These are phyloP conservation scores for Escallonia rubra DNA, from an alignment of 129 eudicot species.

Conservation along the genomic window DNA sequence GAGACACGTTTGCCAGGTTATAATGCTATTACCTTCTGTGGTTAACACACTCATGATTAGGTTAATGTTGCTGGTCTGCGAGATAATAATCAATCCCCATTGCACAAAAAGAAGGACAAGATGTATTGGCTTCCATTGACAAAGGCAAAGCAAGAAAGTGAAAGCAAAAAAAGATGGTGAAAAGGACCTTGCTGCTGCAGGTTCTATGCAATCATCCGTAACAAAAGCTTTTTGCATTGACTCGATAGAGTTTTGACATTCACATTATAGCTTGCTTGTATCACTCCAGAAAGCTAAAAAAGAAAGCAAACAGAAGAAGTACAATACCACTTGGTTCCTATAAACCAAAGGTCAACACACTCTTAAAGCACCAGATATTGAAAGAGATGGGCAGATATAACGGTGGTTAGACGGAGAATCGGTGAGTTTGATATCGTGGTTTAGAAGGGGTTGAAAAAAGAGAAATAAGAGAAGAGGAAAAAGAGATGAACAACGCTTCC, in stretches of 20 bases:
- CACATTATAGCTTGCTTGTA: conserved; percentile 28
- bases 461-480: conserved; percentile 6
- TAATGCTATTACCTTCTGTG: neutral
- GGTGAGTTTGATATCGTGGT: neutral
- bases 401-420: conserved; percentile 16
- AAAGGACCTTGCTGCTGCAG: too few relatives aligned
- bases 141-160: conserved; percentile 5
- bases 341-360: conserved; percentile 18
- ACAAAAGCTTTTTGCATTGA: conserved; percentile 14
- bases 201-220: conserved; percentile 17
- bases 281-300: conserved; percentile 17
- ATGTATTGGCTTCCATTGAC: conserved; percentile 21
- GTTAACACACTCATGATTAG: neutral
- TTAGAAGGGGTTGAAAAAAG: neutral
- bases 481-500: conserved; percentile 47
- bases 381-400: neutral
- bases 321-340: conserved; percentile 26
- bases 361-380: conserved; percentile 2
- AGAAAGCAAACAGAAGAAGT: neutral
- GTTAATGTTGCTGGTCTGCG: neutral
- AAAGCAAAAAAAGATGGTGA: neutral
- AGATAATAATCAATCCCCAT: neutral
- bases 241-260: conserved; percentile 16
- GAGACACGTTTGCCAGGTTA: too few relatives aligned
- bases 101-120: conserved; percentile 1